A percentile compares a stretch with the other conserved stretches of the same genome.
These are phyloP conservation scores for Xylariaceae sp. DNA, from an alignment of 2,329 filamentous ascomycete genomes.

Conservation along the genomic window DNA sequence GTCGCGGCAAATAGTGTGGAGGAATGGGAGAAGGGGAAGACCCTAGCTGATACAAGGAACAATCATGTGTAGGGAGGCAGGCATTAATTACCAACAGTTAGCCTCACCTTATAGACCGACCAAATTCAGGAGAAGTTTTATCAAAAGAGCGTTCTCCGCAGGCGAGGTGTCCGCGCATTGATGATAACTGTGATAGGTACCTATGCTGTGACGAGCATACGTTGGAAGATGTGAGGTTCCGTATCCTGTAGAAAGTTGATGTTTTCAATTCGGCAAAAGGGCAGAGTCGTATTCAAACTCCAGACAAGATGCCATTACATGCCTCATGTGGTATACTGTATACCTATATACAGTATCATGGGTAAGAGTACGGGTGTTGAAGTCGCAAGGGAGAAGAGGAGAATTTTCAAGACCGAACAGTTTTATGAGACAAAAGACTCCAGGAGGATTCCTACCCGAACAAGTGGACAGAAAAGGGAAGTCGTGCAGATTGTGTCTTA, in stretches of 20 bases:
- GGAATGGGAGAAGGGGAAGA: background rate
- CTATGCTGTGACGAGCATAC: background rate
- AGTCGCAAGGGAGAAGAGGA: background rate
- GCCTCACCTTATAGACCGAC: background rate
- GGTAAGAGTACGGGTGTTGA: background rate
- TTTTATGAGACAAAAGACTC: background rate
- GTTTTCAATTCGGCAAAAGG: background rate
- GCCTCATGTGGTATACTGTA: background rate
- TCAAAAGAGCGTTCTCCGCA: background rate
- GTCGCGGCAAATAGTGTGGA: slow-evolving; percentile 43
- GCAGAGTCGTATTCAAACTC: background rate
- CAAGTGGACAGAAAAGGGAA: background rate
- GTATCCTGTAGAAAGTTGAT: background rate
- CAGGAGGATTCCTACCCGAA: background rate
- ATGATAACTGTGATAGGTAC: background rate
- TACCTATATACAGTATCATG: too few species aligned
- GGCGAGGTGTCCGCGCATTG: background rate
- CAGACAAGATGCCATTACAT: background rate
- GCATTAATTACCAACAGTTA: background rate
- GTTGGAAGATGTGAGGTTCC: background rate
- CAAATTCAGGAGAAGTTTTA: background rate
- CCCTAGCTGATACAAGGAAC: background rate
- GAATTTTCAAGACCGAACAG: background rate
- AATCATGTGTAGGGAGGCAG: background rate
- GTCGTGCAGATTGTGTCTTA: background rate